These are phyloP conservation scores for Candida peoriensis DNA, from an alignment of 805 yeast genomes.

Conservation along the genomic window DNA sequence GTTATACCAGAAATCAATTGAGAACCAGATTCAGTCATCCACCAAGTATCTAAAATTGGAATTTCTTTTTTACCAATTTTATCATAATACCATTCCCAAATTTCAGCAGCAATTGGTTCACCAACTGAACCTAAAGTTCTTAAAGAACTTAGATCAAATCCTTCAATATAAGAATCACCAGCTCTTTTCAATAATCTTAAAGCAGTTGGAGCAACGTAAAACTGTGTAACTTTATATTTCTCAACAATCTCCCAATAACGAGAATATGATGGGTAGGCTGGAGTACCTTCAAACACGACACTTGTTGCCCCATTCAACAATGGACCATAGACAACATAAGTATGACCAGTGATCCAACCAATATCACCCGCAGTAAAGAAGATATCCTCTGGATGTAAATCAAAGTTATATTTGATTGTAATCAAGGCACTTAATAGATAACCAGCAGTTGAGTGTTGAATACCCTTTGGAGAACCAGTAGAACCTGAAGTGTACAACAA, in stretches of 20 bases:
- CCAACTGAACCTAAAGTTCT: slow-evolving; percentile 80
- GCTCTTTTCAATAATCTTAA: slow-evolving; percentile 70
- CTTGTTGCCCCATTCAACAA: slow-evolving; percentile 72
- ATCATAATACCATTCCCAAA: slow-evolving; percentile 83
- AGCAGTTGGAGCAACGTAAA: slow-evolving; percentile 84
- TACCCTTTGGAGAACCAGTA: slow-evolving; percentile 87
- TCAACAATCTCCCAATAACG: slow-evolving; percentile 79
- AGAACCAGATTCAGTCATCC: slow-evolving; percentile 88
- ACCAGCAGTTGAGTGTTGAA: slow-evolving; percentile 78
- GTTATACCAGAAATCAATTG: slow-evolving; percentile 77
- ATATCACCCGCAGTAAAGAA: slow-evolving; percentile 87
- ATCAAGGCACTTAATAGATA: slow-evolving; percentile 68
- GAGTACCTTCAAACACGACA: slow-evolving; percentile 81
- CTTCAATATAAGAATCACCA: slow-evolving; percentile 58
- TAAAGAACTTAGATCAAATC: slow-evolving; percentile 57
- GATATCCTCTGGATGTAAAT: slow-evolving; percentile 66
- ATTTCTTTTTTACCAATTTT: slow-evolving; percentile 63
- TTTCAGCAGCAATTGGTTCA: slow-evolving; percentile 81
- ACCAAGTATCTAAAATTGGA: slow-evolving; percentile 76
- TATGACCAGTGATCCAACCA: slow-evolving; percentile 90
- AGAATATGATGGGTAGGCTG: slow-evolving; percentile 76
- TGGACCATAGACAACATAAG: slow-evolving; percentile 81
- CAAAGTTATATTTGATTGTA: slow-evolving; percentile 73
- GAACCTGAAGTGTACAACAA: slow-evolving; percentile 82
- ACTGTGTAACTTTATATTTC: slow-evolving; percentile 66